phyloP scores from a whole-genome alignment of 306 rosid genomes.

The Hippophae rhamnoides region DNA sequence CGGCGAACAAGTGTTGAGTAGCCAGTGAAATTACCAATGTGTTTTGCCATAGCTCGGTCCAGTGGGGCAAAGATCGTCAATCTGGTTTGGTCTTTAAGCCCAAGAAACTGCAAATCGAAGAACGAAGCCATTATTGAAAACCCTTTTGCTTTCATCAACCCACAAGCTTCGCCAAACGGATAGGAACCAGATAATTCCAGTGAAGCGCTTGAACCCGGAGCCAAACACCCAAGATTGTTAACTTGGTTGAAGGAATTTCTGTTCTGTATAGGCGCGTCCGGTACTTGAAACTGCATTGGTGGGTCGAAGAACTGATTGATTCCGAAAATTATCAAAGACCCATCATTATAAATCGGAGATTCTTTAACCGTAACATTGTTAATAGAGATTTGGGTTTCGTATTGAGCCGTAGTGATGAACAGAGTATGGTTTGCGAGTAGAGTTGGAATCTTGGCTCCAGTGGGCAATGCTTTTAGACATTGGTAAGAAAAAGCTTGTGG shows the following conservation, averaged over 20 bases:
- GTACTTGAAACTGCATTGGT: slow-evolving; percentile 24
- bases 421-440: slow-evolving; percentile 31
- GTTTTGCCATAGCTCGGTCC: slow-evolving; percentile 19
- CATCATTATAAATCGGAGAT: slow-evolving; percentile 35
- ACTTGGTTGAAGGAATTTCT: background rate
- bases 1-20: slow-evolving; percentile 25
- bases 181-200: background rate
- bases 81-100: slow-evolving; percentile 12
- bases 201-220: background rate
- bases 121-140: slow-evolving; percentile 32
- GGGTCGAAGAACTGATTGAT: slow-evolving; percentile 35
- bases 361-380: slow-evolving; percentile 38
- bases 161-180: slow-evolving; percentile 14
- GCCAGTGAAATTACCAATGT: slow-evolving; percentile 10
- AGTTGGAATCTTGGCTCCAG: slow-evolving; percentile 46
- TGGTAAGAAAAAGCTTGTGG: slow-evolving; percentile 36
- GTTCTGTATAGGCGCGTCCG: slow-evolving; percentile 2
- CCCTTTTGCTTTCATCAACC: slow-evolving; percentile 21
- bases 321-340: slow-evolving; percentile 31
- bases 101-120: slow-evolving; percentile 31
- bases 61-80: slow-evolving; percentile 36
- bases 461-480: slow-evolving; percentile 43
- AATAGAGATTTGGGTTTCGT: slow-evolving; percentile 22
- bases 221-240: slow-evolving; percentile 10
- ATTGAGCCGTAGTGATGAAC: slow-evolving; percentile 19